Evolutionary conservation across 148 eudicot species (phyloP).

Genomic region (Nepenthes mirabilis): DNA sequence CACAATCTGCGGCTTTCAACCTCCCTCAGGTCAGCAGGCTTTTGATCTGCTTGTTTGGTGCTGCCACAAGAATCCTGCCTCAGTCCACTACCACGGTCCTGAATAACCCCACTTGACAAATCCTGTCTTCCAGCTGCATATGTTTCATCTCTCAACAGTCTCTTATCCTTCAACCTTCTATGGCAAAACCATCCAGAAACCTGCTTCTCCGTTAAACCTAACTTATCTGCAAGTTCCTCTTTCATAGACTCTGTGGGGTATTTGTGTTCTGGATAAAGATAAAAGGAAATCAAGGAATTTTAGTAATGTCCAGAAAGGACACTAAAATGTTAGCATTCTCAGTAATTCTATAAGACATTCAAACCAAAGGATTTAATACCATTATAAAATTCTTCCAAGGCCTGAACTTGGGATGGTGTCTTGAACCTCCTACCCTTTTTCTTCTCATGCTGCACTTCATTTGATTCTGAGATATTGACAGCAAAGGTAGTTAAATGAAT

Average conservation of each 20-base stretch:
- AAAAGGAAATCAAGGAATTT: not conserved
- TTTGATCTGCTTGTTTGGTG: conserved; percentile 72
- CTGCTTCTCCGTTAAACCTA: conserved; percentile 82
- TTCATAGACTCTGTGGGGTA: conserved; percentile 76
- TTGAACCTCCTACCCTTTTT: conserved; percentile 61
- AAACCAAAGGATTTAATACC: conserved; percentile 29
- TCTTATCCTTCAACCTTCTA: conserved; percentile 90
- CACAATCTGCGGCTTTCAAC: conserved; percentile 64
- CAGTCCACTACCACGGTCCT: conserved; percentile 77
- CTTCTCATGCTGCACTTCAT: conserved; percentile 48
- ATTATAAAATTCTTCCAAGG: conserved; percentile 65
- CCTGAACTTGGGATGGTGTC: conserved; percentile 70
- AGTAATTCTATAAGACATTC: not conserved
- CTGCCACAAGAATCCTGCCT: conserved; percentile 96
- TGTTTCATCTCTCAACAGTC: conserved; percentile 30
- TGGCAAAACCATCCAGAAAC: conserved; percentile 98
- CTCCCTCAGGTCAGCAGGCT: conserved; percentile 50
- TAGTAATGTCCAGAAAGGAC: not conserved
- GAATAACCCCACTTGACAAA: conserved; percentile 62
- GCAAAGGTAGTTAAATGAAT: not conserved
- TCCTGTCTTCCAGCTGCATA: conserved; percentile 59
- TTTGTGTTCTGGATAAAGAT: conserved; percentile 55
- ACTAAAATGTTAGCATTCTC: not conserved
- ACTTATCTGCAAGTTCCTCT: conserved; percentile 44
- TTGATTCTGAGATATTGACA: conserved; percentile 28